Base-by-base conservation (phyloP, 352 stramenopile genomes). In the Phytophthora pistaciae region DNA sequence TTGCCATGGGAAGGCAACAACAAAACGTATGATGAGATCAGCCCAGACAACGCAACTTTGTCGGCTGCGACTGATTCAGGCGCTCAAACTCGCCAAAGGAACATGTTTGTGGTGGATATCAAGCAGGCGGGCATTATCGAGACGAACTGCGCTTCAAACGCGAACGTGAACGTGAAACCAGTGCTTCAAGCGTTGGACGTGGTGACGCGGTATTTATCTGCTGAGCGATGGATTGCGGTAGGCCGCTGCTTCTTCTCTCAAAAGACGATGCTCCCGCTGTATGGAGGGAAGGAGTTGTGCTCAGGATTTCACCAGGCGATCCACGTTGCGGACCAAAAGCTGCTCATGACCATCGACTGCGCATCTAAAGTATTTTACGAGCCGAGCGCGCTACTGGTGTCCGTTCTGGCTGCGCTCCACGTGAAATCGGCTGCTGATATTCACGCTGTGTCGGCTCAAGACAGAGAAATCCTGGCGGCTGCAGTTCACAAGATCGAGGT, bases 221-320 rank as follows among this genome's bases (percentile, higher is more conserved):
- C 79, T 16, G 77, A 90, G 27, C 79, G 79, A 5, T 68, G 88
- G 46, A 87, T 90, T 50, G 56, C 80, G 5, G 78, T 91, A 8
- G 87, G 84, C 0, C 80, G 83, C 42, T 92, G 91, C 44, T 82
- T 94, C 31, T 94, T 92, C 38, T 77, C 70, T 0, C 83, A 89
- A 75, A 86, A 85, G 60, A 87, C 85, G 23, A 85, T 78, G 0
- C 60, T 85, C 53, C 55, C 74, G 7, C 68, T 94, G 0, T 80
- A 83, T 13, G 84, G 83, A 23, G 84, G 87, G 10, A 88, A 89
- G 29, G 83, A 92, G 36, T 55, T 92, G 2, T 90, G 79, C 36
- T 92, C 79, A 78, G 87, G 87, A 0, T 94, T 92, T 53, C 84
- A 92, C 40, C 83, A 94, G 72, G 80, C 76, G 1, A 85, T 94